Base-by-base conservation (phyloP, 2,329 filamentous ascomycete species). In the Akanthomyces uredinophilus region DNA sequence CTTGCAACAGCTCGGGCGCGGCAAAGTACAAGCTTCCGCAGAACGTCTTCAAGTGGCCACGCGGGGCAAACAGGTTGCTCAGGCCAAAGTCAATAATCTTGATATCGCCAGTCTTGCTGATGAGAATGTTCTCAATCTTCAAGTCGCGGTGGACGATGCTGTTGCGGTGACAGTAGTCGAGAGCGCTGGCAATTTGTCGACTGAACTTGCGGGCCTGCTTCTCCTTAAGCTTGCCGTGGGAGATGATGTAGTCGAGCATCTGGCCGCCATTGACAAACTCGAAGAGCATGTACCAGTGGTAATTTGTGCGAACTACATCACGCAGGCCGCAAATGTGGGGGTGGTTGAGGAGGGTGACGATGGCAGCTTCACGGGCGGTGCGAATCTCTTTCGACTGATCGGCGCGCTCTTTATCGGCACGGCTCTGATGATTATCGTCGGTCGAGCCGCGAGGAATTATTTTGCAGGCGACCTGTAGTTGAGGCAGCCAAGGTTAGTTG, bases 201-300 rank as follows among this genome's bases (percentile, higher is more conserved):
- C 92, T 96, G 74, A 99, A 99, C 74, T 98, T 98, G 70, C 95
- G 88, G 10, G 95, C 95, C 76, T 96, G 94, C 77, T 98, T 98
- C 79, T 99, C 95, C 81, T 98, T 98, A 66, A 99, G 81, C 71
- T 96, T 91, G 63, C 94, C 95, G 71, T 99, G 95, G 4, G 93
- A 97, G 72, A 99, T 99, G 74, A 99, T 99, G 77, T 98, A 99
- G 79, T 99, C 95, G 65, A 99, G 87, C 95, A 99, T 98, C 78
- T 99, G 95, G 20, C 95, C 95, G 53, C 95, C 95, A 72, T 99
- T 97, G 75, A 99, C 95, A 74, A 95, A 97, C 78, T 99, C 95
- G 72, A 96, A 99, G 57, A 99, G 87, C 95, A 99, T 99, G 77
- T 99, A 99, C 95, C 95, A 99, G 76, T 99, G 95, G 74, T 97